phyloP scores from a whole-genome alignment of 305 asterid species.

The Plantago lanceolata region DNA sequence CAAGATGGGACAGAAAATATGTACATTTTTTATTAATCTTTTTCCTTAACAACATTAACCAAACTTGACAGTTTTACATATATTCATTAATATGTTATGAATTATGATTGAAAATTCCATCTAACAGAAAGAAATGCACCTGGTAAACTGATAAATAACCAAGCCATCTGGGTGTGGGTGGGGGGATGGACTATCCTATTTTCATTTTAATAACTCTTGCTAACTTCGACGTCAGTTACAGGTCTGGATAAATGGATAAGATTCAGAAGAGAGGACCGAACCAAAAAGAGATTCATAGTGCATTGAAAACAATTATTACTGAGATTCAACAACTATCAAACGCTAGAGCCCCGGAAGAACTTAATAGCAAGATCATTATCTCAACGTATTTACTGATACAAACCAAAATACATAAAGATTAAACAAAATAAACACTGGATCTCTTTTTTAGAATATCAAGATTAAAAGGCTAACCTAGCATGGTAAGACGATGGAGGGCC shows the following conservation, averaged over 20 bases:
- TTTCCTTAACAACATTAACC: neutral
- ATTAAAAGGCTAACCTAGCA: slow-evolving; percentile 68
- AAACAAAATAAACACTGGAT: slow-evolving; percentile 11
- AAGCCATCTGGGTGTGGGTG: too few relatives aligned
- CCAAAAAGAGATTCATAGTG: too few relatives aligned
- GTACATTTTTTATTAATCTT: neutral
- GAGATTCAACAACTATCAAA: too few relatives aligned
- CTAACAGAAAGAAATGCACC: neutral
- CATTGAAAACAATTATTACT: too few relatives aligned
- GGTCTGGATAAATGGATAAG: too few relatives aligned
- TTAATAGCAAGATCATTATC: too few relatives aligned
- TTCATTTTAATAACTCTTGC: too few relatives aligned
- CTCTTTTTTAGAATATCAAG: slow-evolving; percentile 21
- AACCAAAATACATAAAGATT: slow-evolving; percentile 22
- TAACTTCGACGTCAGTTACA: too few relatives aligned
- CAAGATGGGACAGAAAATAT: neutral
- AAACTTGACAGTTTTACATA: neutral
- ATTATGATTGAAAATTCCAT: neutral
- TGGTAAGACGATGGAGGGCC: slow-evolving; percentile 98
- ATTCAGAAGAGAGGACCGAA: too few relatives aligned
- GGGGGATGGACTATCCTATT: too few relatives aligned
- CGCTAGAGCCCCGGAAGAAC: too few relatives aligned
- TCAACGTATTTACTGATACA: neutral
- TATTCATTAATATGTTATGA: neutral
- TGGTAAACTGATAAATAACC: too few relatives aligned